Percentiles rank a stretch among this genome's conserved stretches.
These are phyloP conservation scores for Limtongia smithiae DNA, from an alignment of 805 yeast species.

Conservation along the genomic window DNA sequence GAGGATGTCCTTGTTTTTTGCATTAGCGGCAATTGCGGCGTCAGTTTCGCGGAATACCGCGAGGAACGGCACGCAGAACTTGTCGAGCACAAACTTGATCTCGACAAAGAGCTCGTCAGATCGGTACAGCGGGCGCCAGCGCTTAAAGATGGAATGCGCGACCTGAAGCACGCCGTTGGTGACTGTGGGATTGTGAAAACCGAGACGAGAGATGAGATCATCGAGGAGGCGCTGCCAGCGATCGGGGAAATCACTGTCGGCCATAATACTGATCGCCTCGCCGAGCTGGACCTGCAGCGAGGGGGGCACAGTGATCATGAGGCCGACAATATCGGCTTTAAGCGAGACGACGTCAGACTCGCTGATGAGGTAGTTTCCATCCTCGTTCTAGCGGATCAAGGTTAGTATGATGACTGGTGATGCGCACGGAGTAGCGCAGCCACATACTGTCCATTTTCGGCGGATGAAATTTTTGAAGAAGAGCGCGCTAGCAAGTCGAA, in stretches of 20 bases:
- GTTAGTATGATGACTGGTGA: no score
- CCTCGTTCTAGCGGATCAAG: constrained; percentile 65
- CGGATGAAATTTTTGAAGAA: constrained; percentile 84
- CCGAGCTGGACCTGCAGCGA: constrained; percentile 85
- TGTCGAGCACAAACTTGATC: constrained; percentile 78
- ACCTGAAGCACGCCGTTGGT: constrained; percentile 86
- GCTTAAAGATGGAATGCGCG: constrained; percentile 91
- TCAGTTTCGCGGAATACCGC: constrained; percentile 67
- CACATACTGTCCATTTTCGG: constrained; percentile 59
- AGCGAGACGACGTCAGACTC: constrained; percentile 60
- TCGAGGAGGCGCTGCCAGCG: constrained; percentile 78
- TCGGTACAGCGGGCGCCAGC: constrained; percentile 94
- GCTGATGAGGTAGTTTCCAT: constrained; percentile 69
- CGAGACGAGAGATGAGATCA: constrained; percentile 61
- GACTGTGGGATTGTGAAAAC: constrained; percentile 60
- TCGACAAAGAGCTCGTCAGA: constrained; percentile 86
- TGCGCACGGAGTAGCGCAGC: no score
- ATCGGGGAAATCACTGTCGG: constrained; percentile 93
- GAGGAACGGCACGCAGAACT: constrained; percentile 77
- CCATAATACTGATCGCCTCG: constrained; percentile 86
- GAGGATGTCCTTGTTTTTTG: constrained; percentile 49
- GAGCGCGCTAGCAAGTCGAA: constrained; percentile 82
- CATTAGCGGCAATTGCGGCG: constrained; percentile 50
- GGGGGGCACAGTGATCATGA: constrained; percentile 79
- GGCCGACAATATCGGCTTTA: constrained; percentile 72